Evolutionary conservation across 2,329 filamentous ascomycete genomes (phyloP), one percentile per base, ranked within the genome.

Genomic region (Fusarium beomiforme): DNA sequence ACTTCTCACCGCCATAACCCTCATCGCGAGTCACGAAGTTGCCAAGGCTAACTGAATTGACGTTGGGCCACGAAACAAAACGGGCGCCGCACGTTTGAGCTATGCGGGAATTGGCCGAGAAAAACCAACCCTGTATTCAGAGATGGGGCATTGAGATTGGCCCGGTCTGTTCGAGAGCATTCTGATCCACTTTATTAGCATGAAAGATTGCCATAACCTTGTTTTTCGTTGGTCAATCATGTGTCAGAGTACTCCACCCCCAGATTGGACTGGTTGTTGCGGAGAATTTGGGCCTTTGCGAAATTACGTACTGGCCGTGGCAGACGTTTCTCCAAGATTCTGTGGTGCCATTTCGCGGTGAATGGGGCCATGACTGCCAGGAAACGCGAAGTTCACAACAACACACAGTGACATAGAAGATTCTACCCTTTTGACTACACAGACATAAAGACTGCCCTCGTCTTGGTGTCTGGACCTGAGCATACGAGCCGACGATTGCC

Each of bases 241-340:
- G 6, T 17, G 23, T 11, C 12, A 17, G 19, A 3, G n/a, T 14
- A 13, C 43, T 31, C 64, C 53, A 66, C 62, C 64, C 62, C 64
- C 64, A 67, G 64, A 37, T 60, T 60, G 51, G 55, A 34, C 55
- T 39, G 37, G 33, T 60, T 24, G 50, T 37, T 67, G 63, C 47
- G 62, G 64, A 66, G 64, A 66, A 60, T 29, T 53, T 67, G 54
- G 44, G 21, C 44, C 3, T 41, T 26, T 44, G 24, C 21, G 34
- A 42, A 46, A 64, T 47, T 54, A 36, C 29, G 41, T 24, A 16
- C 37, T 23, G 21, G 21, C 17, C 31, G n/a, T 37, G 23, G 31
- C 16, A 34, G 53, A 60, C 24, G 8, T n/a, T 66, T 67, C 62
- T 46, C 34, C 62, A 67, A 67, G n/a, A 21, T 53, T 67, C 62